Conservation (phyloP, 2,329 filamentous ascomycete genomes). For the Phyllosticta citribraziliensis region DNA sequence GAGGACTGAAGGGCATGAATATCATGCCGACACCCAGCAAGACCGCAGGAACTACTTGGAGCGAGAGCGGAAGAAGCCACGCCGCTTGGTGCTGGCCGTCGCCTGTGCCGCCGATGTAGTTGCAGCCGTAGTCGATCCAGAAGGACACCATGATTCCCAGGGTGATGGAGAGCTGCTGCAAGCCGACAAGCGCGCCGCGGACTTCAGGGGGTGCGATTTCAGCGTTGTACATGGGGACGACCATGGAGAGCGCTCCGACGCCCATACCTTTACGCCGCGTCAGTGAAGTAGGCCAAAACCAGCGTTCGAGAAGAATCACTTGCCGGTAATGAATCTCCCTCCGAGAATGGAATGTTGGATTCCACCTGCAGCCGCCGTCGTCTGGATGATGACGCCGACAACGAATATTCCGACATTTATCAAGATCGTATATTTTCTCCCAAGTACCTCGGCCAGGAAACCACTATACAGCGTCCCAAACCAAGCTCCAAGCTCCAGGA, state of each 20-base stretch:
- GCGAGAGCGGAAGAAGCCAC: constrained; percentile 63
- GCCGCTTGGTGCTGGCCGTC: constrained; percentile 52
- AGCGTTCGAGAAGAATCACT: background rate
- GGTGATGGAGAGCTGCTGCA: constrained; percentile 53
- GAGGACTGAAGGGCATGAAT: constrained; percentile 70
- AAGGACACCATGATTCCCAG: constrained; percentile 43
- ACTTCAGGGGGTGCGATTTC: constrained; percentile 49
- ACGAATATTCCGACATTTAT: constrained; percentile 59
- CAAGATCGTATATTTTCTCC: constrained; percentile 60
- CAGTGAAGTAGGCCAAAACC: background rate
- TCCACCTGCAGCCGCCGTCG: constrained; percentile 44
- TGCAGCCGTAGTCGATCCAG: constrained; percentile 48
- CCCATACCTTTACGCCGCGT: constrained; percentile 44
- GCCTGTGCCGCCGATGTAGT: constrained; percentile 47
- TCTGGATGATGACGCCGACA: constrained; percentile 59
- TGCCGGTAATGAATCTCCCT: constrained; percentile 58
- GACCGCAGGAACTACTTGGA: constrained; percentile 59
- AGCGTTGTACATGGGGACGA: constrained; percentile 46
- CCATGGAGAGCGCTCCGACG: constrained; percentile 59
- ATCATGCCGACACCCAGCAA: constrained; percentile 61
- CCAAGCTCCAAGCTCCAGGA: constrained; percentile 70
- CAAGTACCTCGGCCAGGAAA: constrained; percentile 59
- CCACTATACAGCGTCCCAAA: constrained; percentile 61
- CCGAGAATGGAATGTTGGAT: constrained; percentile 55
- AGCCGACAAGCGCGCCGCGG: constrained; percentile 54